These are phyloP conservation scores for Scenedesmus sp. DNA, from an alignment of 163 green algal species.

Conservation along the genomic window DNA sequence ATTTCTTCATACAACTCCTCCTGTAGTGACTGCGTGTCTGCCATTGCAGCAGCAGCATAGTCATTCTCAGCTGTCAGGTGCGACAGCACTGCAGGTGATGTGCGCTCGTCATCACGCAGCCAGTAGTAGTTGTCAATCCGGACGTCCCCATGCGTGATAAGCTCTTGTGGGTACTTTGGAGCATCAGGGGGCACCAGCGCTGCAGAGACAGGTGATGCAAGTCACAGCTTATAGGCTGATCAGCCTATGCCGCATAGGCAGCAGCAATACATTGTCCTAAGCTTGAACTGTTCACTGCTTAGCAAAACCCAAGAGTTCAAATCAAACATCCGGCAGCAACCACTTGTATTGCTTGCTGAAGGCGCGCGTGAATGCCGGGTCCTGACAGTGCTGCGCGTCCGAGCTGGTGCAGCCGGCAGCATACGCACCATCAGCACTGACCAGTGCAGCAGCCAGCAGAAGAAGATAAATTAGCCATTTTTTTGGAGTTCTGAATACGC, in stretches of 20 bases:
- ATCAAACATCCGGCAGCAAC: too few species aligned
- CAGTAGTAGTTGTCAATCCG: background rate
- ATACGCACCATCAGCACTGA: background rate
- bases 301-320: too few species aligned
- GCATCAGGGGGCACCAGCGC: background rate
- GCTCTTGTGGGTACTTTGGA: background rate
- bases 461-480: background rate
- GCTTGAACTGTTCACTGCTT: too few species aligned
- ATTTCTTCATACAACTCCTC: background rate
- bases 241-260: background rate
- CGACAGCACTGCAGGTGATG: background rate
- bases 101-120: background rate
- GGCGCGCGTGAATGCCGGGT: too few species aligned
- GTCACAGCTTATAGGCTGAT: too few species aligned
- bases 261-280: background rate
- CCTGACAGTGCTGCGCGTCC: background rate
- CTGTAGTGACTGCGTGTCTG: background rate
- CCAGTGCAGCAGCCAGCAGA: background rate
- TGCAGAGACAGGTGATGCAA: background rate
- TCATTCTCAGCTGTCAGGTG: background rate
- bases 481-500: background rate
- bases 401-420: background rate
- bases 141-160: background rate
- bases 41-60: slow-evolving; percentile 4
- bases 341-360: too few species aligned